Evolutionary conservation across 1,284 basidiomycete genomes (phyloP).

Genomic region (Anthracocystis walkeri): DNA sequence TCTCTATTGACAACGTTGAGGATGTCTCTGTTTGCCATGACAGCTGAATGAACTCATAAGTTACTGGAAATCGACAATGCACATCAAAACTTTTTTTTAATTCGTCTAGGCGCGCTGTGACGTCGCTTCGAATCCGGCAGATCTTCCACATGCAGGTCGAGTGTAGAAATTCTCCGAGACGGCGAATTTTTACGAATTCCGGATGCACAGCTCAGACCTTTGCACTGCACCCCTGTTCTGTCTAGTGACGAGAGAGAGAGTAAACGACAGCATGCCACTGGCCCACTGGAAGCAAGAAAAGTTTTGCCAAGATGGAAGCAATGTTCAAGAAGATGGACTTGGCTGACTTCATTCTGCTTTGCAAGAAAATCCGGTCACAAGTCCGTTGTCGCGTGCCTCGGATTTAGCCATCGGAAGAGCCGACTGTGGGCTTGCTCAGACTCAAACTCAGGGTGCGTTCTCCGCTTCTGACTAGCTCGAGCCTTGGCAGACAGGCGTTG

Average conservation of each 20-base stretch:
- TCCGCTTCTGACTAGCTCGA: conserved; percentile 5
- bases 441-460: neutral
- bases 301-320: neutral
- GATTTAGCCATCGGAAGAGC: conserved; percentile 1
- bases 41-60: neutral
- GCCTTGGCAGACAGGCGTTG: conserved; percentile 2
- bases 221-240: neutral
- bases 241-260: neutral
- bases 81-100: too few relatives aligned
- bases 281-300: neutral
- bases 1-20: too few relatives aligned
- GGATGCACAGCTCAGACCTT: neutral
- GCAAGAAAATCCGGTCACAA: neutral
- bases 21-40: neutral
- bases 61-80: neutral
- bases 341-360: neutral
- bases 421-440: neutral
- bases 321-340: neutral
- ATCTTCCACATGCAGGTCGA: conserved; percentile 21
- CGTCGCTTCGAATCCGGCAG: conserved; percentile 19
- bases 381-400: neutral
- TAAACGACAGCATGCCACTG: neutral
- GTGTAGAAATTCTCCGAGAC: conserved; percentile 22
- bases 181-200: conserved; percentile 28
- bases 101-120: conserved; percentile 15